Evolutionary conservation across 257 asterid species (phyloP).

Genomic region (Gentiana dahurica): DNA sequence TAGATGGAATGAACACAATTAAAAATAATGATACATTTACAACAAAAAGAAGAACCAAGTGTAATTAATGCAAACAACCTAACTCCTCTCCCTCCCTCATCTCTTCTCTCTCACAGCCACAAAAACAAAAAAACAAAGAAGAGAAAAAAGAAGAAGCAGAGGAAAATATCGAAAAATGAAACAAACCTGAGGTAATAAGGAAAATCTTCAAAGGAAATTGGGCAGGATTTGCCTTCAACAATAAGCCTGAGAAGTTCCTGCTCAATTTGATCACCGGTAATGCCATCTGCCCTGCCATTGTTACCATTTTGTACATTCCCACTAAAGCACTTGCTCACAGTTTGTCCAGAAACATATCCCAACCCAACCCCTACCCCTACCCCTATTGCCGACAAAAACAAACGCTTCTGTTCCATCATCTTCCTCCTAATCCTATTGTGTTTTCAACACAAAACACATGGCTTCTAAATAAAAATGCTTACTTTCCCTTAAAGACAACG

Average conservation of each 20-base stretch:
- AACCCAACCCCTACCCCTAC: slow-evolving; percentile 87
- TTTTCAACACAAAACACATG: neutral
- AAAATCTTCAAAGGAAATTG: slow-evolving; percentile 59
- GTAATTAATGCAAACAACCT: neutral
- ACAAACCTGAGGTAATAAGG: slow-evolving; percentile 63
- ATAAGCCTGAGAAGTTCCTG: slow-evolving; percentile 51
- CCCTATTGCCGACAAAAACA: slow-evolving; percentile 74
- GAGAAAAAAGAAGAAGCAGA: neutral
- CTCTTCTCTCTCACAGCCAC: no score
- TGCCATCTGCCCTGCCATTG: slow-evolving; percentile 25
- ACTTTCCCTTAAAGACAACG: no score
- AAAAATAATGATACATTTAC: no score
- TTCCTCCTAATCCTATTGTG: slow-evolving; percentile 4
- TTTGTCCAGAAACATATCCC: slow-evolving; percentile 65
- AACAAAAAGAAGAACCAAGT: neutral
- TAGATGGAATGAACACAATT: no score
- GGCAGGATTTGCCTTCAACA: slow-evolving; percentile 46
- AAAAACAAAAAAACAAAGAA: no score
- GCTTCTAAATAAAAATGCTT: neutral
- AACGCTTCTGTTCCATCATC: slow-evolving; percentile 78
- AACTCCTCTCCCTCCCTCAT: no score
- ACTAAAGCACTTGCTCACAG: slow-evolving; percentile 23
- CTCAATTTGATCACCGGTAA: slow-evolving; percentile 33
- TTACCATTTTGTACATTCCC: slow-evolving; percentile 4
- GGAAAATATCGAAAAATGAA: slow-evolving; percentile 1